Conservation (phyloP, 2,329 filamentous ascomycete genomes). For the Botrytis pseudocinerea region DNA sequence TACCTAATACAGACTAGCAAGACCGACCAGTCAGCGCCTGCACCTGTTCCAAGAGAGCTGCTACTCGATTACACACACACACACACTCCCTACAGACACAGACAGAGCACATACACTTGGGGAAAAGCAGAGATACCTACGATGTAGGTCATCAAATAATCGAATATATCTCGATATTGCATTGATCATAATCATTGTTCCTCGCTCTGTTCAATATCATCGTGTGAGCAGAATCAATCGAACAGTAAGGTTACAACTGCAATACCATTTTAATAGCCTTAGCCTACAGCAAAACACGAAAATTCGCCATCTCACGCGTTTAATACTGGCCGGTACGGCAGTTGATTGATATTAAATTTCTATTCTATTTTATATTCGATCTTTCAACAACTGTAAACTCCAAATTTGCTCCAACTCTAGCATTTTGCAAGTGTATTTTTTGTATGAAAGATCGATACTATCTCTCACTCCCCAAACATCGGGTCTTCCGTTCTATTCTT, state of each 20-base stretch:
- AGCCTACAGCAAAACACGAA: neutral
- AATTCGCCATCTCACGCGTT: constrained; percentile 17
- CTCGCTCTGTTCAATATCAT: neutral
- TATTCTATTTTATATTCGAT: neutral
- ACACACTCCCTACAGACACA: too few species aligned
- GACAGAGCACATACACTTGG: neutral
- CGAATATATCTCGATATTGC: neutral
- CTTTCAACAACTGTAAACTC: constrained; percentile 9
- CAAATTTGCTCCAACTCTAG: neutral
- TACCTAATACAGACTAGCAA: neutral
- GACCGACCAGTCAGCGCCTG: neutral
- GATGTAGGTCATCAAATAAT: neutral
- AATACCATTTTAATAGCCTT: neutral
- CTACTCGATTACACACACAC: neutral
- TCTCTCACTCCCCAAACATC: neutral
- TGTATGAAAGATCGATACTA: neutral
- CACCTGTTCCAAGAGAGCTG: neutral
- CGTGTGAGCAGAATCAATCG: neutral
- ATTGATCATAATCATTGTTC: neutral
- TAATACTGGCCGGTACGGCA: neutral
- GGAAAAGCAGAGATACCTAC: neutral
- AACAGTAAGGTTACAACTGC: neutral
- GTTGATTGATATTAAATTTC: neutral
- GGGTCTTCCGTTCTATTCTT: neutral
- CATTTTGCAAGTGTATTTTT: neutral